These are phyloP conservation scores for Xylaria sp. DNA, from an alignment of 2,329 filamentous ascomycete genomes.

Conservation along the genomic window DNA sequence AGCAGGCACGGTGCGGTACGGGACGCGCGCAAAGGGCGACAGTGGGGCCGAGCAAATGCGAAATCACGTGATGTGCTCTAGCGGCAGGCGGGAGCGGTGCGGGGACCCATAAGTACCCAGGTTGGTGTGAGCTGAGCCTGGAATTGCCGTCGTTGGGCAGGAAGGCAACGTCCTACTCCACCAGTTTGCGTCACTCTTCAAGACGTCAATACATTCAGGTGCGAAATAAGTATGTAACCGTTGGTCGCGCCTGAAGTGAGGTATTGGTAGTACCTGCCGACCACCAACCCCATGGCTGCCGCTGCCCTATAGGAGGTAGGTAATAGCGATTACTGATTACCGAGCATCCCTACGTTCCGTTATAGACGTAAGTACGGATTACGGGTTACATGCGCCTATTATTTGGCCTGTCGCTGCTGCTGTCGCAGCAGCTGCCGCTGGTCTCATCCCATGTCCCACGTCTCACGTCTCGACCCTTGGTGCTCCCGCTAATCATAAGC, in stretches of 20 bases:
- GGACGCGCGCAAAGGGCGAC: slow-evolving; percentile 13
- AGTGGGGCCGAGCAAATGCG: slow-evolving; percentile 20
- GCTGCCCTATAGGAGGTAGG: neutral
- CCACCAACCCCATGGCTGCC: no score
- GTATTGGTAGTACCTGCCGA: no score
- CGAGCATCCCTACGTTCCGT: neutral
- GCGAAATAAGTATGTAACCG: no score
- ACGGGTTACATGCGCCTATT: no score
- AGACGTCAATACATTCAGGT: neutral
- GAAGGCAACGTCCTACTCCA: neutral
- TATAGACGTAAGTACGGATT: no score
- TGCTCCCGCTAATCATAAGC: neutral
- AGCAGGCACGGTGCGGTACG: no score
- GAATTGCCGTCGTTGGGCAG: no score
- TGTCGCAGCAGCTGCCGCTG: no score
- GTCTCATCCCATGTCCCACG: no score
- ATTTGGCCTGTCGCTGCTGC: neutral
- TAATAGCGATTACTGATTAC: neutral
- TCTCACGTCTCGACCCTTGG: neutral
- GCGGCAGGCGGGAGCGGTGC: neutral
- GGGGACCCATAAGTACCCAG: neutral
- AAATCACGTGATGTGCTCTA: slow-evolving; percentile 23
- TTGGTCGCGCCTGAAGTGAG: no score
- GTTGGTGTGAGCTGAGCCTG: no score
- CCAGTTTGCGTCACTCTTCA: neutral